These are phyloP conservation scores for Ilyonectria mors-panacis DNA, from an alignment of 2,329 filamentous ascomycete genomes.

Conservation along the genomic window DNA sequence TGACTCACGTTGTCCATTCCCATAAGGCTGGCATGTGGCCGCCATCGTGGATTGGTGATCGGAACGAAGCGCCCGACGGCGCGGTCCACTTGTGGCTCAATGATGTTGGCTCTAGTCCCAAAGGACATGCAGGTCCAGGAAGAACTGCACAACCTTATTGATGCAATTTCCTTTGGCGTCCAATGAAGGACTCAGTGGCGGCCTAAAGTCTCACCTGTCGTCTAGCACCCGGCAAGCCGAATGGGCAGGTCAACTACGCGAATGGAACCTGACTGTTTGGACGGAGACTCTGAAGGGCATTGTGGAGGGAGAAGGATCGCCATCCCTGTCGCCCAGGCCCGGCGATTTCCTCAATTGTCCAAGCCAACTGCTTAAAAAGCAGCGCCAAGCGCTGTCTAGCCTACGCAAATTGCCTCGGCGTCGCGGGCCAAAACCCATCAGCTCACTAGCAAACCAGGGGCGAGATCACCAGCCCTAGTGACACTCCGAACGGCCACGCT, in stretches of 20 bases:
- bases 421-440: constrained; percentile 1
- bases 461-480: neutral
- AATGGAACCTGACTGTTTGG: constrained; percentile 9
- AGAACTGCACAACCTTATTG: constrained; percentile 4
- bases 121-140: constrained; percentile 19
- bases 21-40: constrained; percentile 41
- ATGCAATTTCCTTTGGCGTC: constrained; percentile 6
- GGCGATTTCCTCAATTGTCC: constrained; percentile 14
- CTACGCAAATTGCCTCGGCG: neutral
- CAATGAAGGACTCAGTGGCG: constrained; percentile 1
- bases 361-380: neutral
- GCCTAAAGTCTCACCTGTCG: constrained; percentile 6
- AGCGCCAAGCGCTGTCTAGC: neutral
- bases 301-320: neutral
- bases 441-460: neutral
- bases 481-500: neutral
- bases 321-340: constrained; percentile 12
- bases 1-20: constrained; percentile 23
- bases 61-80: constrained; percentile 21
- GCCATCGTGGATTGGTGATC: constrained; percentile 24
- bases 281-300: neutral
- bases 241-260: neutral
- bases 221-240: constrained; percentile 1
- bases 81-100: constrained; percentile 17
- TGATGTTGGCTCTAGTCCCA: constrained; percentile 4